Conservation (phyloP, 306 rosid genomes). For the Sophora flavescens region DNA sequence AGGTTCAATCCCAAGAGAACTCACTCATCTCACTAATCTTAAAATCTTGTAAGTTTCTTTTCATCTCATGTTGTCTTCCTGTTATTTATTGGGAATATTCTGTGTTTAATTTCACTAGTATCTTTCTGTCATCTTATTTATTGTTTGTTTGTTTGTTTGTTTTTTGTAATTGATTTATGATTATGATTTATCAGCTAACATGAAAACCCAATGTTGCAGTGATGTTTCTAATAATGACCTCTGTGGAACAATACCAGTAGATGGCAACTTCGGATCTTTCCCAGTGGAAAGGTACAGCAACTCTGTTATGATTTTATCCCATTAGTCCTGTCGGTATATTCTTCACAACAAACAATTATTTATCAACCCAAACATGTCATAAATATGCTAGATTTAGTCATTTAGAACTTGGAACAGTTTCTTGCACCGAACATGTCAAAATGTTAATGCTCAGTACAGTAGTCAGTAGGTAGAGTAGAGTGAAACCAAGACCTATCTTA, state of each 20-base stretch:
- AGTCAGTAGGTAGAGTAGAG: neutral
- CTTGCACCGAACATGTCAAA: too few relatives aligned
- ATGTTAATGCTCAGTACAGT: too few relatives aligned
- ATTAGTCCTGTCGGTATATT: neutral
- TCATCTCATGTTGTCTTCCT: slow-evolving; percentile 11
- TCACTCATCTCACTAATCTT: slow-evolving; percentile 73
- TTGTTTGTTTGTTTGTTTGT: neutral
- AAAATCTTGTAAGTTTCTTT: slow-evolving; percentile 76
- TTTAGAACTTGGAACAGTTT: too few relatives aligned
- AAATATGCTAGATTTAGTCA: neutral
- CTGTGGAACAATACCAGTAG: slow-evolving; percentile 94
- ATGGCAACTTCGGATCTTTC: slow-evolving; percentile 89
- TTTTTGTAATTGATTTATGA: slow-evolving; percentile 8
- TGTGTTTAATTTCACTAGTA: neutral
- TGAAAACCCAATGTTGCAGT: slow-evolving; percentile 56
- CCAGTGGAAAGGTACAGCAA: slow-evolving; percentile 72
- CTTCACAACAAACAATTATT: neutral
- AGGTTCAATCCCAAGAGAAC: slow-evolving; percentile 90
- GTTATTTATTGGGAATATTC: neutral
- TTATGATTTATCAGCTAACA: slow-evolving; percentile 8
- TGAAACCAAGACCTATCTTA: neutral
- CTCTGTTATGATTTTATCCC: slow-evolving; percentile 12
- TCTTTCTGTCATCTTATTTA: neutral
- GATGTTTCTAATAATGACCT: slow-evolving; percentile 90
- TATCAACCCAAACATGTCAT: slow-evolving; percentile 1